Percentiles rank a stretch among this genome's conserved stretches.
Evolutionary conservation across 768 basidiomycete species (phyloP).

Genomic region (Macrolepiota albuminosa): DNA sequence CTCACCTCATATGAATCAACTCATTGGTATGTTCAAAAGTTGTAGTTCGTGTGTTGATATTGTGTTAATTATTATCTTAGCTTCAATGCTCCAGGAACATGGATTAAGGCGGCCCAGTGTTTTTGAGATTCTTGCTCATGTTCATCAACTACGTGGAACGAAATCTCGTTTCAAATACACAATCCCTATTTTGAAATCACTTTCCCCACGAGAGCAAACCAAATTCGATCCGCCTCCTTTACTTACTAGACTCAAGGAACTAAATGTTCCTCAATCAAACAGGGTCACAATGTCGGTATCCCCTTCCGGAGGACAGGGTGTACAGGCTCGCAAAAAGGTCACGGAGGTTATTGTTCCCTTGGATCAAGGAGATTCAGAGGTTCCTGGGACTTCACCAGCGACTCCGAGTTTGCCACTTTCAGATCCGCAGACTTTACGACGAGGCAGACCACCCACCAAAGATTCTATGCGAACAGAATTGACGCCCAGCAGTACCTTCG

Average conservation of each 20-base stretch:
- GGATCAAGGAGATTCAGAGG: constrained; percentile 57
- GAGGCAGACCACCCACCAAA: constrained; percentile 13
- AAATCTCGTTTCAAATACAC: constrained; percentile 74
- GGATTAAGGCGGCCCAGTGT: constrained; percentile 81
- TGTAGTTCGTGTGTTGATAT: constrained; percentile 3
- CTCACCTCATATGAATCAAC: constrained; percentile 72
- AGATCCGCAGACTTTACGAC: constrained; percentile 12
- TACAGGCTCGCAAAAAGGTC: constrained; percentile 72
- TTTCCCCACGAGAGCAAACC: constrained; percentile 33
- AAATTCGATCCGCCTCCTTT: constrained; percentile 23
- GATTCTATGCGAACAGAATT: constrained; percentile 5
- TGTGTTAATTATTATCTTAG: constrained; percentile 33
- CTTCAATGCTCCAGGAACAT: constrained; percentile 89
- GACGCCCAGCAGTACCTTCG: constrained; percentile 1
- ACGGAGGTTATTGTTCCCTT: constrained; percentile 77
- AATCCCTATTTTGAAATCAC: constrained; percentile 44
- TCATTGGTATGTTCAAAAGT: constrained; percentile 61
- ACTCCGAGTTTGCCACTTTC: constrained; percentile 27
- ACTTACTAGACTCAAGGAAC: constrained; percentile 15
- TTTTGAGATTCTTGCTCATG: constrained; percentile 79
- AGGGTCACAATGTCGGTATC: constrained; percentile 17
- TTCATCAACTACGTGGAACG: constrained; percentile 85
- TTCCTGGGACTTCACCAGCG: constrained; percentile 25
- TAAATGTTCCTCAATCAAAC: constrained; percentile 22
- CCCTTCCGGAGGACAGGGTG: constrained; percentile 42